A percentile compares a stretch with the other conserved stretches of the same genome.
phyloP scores from a whole-genome alignment of 805 yeast species.

The Spathaspora girioi region DNA sequence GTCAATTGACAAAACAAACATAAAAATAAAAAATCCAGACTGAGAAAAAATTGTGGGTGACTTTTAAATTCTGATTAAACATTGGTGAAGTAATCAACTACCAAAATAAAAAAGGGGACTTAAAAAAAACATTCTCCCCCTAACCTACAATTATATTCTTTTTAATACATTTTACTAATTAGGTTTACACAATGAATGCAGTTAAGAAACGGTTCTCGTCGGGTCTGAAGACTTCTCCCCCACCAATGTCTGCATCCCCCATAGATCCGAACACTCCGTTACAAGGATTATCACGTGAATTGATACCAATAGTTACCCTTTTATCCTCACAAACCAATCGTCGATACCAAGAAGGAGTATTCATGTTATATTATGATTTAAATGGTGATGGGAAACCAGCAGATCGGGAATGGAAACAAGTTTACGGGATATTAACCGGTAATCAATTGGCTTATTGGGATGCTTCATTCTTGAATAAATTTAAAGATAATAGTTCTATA shows the following conservation, averaged over 20 bases:
- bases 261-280: slow-evolving; percentile 9
- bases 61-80: not conserved
- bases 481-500: slow-evolving; percentile 46
- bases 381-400: slow-evolving; percentile 85
- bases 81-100: not conserved
- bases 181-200: slow-evolving; percentile 12
- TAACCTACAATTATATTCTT: not conserved
- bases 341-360: slow-evolving; percentile 71
- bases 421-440: slow-evolving; percentile 87
- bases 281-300: slow-evolving; percentile 40
- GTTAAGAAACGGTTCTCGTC: slow-evolving; percentile 23
- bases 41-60: not conserved
- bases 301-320: slow-evolving; percentile 70
- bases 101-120: not conserved
- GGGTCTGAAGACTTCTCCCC: slow-evolving; percentile 10
- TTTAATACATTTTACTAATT: not conserved
- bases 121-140: not conserved
- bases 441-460: slow-evolving; percentile 93
- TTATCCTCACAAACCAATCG: slow-evolving; percentile 73
- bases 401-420: slow-evolving; percentile 85
- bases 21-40: not conserved
- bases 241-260: slow-evolving; percentile 9
- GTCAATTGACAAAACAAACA: not conserved
- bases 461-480: slow-evolving; percentile 58
- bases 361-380: slow-evolving; percentile 69